Evolutionary conservation across 805 yeast genomes (phyloP).

Genomic region (Ogataea ganodermae): DNA sequence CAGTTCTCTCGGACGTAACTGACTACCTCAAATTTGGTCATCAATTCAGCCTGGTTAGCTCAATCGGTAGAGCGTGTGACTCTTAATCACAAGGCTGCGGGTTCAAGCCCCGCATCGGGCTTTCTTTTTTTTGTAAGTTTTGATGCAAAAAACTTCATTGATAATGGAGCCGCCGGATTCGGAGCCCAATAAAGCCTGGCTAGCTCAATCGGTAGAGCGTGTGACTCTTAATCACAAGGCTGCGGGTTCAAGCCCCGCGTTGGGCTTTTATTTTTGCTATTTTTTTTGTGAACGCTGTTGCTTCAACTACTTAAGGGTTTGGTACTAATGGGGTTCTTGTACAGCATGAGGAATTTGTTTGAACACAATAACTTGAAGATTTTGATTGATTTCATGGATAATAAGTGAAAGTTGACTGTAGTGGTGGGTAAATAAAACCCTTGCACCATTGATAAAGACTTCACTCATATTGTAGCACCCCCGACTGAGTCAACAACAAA

Average conservation of each 20-base stretch:
- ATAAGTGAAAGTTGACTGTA: no score
- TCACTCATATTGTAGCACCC: not conserved
- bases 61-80: conserved; percentile 16
- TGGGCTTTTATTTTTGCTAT: not conserved
- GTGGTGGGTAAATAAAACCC: no score
- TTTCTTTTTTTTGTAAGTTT: not conserved
- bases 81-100: conserved; percentile 8
- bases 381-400: no score
- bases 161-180: no score
- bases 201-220: conserved; percentile 15
- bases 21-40: not conserved
- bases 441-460: not conserved
- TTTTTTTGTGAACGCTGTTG: no score
- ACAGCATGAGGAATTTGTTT: no score
- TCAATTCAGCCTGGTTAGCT: conserved; percentile 7
- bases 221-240: conserved; percentile 11
- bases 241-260: conserved; percentile 2
- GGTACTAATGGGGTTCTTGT: no score
- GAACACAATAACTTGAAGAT: no score
- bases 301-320: no score
- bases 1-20: no score
- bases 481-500: not conserved
- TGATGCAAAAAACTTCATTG: not conserved
- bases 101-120: conserved; percentile 6
- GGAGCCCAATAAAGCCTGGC: conserved; percentile 7